Base-by-base conservation (phyloP, 371 early-diverging fungal genomes). In the Haplosporangium sp. region DNA sequence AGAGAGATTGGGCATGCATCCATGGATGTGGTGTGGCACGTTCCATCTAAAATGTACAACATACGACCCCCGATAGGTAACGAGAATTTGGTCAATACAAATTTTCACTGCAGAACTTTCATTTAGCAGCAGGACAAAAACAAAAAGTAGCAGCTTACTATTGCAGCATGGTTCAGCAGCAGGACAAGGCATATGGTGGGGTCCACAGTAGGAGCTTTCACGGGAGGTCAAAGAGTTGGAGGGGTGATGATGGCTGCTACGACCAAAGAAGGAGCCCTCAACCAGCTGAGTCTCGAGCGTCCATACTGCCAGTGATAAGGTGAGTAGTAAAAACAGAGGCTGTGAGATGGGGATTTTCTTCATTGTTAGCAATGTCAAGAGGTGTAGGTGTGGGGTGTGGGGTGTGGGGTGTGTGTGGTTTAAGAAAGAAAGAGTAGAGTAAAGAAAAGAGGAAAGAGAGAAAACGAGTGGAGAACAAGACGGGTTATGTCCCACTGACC, bases 21-120 rank as follows among this genome's bases (percentile, higher is more conserved):
- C 77, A 70, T 76, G 9, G 71, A 67, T 36, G 77, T 71, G 18
- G 72, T 50, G 29, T 76, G 77, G 23, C 71, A 76, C 6, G 76
- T 76, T 16, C 76, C 76, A 55, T 76, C 76, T 76, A 51, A 13
- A 20, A 21, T 14, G 42, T 36, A 51, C 21, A 20, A 51, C 21
- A 51, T 20, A 51, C 18, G 41, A 29, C 29, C 1, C 29, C 1
- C 29, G 4, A 29, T 29, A 29, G 29, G 29, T 29, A 29, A 29
- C 29, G 29, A 29, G 29, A 29, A 2, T 29, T 2, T 29, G 29
- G 4, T 29, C 29, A 29, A 29, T 29, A 1, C 29, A 29, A 29
- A 29, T 29, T 29, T 29, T 29, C 29, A 2, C 29, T 29, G 4
- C 29, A 29, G 29, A 29, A 29, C 29, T 29, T 41, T 29, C 18